Evolutionary conservation across 1,284 basidiomycete species (phyloP).

Genomic region (Trametes pubescens): DNA sequence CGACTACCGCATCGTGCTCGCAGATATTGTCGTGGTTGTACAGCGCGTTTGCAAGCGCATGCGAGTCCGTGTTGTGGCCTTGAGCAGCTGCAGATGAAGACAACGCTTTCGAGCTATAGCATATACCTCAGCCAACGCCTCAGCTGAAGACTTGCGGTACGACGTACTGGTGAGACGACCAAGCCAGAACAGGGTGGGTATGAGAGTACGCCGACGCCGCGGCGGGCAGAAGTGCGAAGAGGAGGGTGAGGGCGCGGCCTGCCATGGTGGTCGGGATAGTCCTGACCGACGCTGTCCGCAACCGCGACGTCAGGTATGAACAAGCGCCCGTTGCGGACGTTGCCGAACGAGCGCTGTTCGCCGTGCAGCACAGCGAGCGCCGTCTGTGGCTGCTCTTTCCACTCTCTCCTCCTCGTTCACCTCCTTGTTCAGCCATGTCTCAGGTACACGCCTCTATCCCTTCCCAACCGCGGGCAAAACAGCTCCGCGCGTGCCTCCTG

Average conservation of each 20-base stretch:
- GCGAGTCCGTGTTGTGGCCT: conserved; percentile 42
- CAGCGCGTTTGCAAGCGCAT: conserved; percentile 53
- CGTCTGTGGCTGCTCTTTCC: not conserved
- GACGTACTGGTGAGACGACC: conserved; percentile 69
- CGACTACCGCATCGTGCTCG: conserved; percentile 66
- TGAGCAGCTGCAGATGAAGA: conserved; percentile 47
- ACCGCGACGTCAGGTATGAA: conserved; percentile 11
- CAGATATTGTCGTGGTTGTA: conserved; percentile 60
- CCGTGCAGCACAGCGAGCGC: not conserved
- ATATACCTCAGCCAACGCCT: conserved; percentile 12
- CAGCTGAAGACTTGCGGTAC: conserved; percentile 1
- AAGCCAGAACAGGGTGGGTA: conserved; percentile 70
- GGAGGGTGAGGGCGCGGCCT: conserved; percentile 31
- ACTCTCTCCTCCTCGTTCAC: not conserved
- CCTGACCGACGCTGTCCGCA: conserved; percentile 11
- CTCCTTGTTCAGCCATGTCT: conserved; percentile 33
- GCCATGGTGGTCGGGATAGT: conserved; percentile 35
- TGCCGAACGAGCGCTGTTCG: conserved; percentile 18
- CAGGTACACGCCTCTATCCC: conserved; percentile 58
- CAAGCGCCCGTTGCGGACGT: conserved; percentile 24
- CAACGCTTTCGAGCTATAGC: conserved; percentile 55
- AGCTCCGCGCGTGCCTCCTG: conserved; percentile 89
- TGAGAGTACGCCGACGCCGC: conserved; percentile 63
- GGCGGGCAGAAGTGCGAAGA: conserved; percentile 50
- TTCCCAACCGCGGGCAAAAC: conserved; percentile 67